These are phyloP conservation scores for Eruca vesicaria DNA, from an alignment of 441 rosid species.

Conservation along the genomic window DNA sequence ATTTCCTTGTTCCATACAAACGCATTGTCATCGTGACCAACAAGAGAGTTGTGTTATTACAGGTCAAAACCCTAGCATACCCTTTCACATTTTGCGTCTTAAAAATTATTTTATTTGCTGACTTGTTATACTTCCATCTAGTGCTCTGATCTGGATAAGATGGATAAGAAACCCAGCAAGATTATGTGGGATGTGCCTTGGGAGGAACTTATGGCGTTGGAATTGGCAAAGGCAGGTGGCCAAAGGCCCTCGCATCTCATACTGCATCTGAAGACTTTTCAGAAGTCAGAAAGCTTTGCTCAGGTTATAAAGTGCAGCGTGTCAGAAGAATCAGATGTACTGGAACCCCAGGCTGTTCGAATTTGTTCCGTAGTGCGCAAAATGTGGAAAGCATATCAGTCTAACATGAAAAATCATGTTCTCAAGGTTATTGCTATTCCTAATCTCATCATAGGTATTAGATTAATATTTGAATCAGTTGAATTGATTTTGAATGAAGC, in stretches of 20 bases:
- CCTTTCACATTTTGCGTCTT: slow-evolving; percentile 1
- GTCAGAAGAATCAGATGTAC: slow-evolving; percentile 56
- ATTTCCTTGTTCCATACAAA: slow-evolving; percentile 77
- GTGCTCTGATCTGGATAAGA: slow-evolving; percentile 74
- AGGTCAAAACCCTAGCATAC: slow-evolving; percentile 49
- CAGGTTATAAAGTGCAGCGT: slow-evolving; percentile 80
- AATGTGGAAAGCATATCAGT: slow-evolving; percentile 86
- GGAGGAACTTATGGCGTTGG: slow-evolving; percentile 94
- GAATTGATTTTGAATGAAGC: slow-evolving; percentile 11
- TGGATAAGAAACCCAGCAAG: slow-evolving; percentile 93
- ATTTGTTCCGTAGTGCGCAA: slow-evolving; percentile 79
- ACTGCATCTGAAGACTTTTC: slow-evolving; percentile 85
- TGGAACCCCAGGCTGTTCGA: slow-evolving; percentile 76
- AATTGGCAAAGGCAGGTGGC: slow-evolving; percentile 89
- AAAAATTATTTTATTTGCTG: slow-evolving; percentile 5
- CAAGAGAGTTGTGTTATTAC: slow-evolving; percentile 82
- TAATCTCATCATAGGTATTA: background rate
- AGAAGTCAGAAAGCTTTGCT: slow-evolving; percentile 87
- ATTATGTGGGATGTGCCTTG: slow-evolving; percentile 98
- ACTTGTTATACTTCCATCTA: slow-evolving; percentile 36
- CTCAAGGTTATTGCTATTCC: slow-evolving; percentile 60
- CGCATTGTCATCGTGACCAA: slow-evolving; percentile 85
- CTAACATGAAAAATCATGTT: slow-evolving; percentile 51
- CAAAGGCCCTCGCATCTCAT: slow-evolving; percentile 83
- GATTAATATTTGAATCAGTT: background rate